phyloP scores from a whole-genome alignment of 345 rosid species.

The Cardamine occulta region DNA sequence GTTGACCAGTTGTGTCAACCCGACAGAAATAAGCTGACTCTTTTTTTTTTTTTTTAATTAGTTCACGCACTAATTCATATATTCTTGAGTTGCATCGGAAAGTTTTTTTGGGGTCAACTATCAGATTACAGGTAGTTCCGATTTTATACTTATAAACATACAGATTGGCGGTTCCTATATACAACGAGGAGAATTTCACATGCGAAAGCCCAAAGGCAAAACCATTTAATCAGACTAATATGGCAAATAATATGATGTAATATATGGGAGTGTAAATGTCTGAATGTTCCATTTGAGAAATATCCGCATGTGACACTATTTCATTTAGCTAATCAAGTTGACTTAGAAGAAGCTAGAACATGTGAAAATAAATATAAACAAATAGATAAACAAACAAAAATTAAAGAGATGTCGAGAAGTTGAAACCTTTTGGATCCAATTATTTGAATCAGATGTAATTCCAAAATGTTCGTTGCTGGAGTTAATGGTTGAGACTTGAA shows the following conservation, averaged over 20 bases:
- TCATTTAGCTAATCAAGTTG: constrained; percentile 29
- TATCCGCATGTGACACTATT: constrained; percentile 17
- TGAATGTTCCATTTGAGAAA: constrained; percentile 27
- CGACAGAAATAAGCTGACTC: constrained; percentile 30
- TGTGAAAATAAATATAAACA: constrained; percentile 5
- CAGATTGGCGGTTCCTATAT: constrained; percentile 1
- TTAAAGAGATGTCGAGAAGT: constrained; percentile 6
- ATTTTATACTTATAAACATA: neutral
- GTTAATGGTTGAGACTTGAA: neutral
- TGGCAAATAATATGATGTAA: constrained; percentile 33
- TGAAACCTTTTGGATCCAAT: constrained; percentile 8
- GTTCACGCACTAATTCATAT: neutral
- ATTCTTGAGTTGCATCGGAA: neutral
- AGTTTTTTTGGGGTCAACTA: neutral
- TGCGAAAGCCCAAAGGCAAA: neutral
- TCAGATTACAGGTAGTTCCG: neutral
- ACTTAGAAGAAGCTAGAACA: constrained; percentile 10
- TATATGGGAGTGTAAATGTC: constrained; percentile 21
- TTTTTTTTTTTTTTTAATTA: neutral
- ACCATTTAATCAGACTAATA: constrained; percentile 26
- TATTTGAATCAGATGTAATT: neutral
- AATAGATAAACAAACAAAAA: neutral
- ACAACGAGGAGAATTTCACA: constrained; percentile 9
- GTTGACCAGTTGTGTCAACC: constrained; percentile 26
- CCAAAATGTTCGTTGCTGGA: constrained; percentile 2